Evolutionary conservation across 345 rosid species (phyloP).

Genomic region (Viola odorata): DNA sequence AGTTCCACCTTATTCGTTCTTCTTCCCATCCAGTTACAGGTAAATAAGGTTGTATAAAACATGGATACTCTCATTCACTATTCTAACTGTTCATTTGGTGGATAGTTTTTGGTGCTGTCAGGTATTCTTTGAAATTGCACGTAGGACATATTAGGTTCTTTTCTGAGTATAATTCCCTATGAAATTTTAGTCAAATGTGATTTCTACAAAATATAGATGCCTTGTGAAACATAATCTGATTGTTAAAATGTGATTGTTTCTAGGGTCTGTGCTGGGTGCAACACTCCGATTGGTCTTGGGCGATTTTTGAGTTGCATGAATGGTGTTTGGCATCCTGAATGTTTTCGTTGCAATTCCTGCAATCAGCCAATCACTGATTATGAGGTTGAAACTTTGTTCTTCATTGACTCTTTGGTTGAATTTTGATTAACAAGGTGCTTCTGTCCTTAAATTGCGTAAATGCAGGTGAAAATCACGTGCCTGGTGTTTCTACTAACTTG

Average conservation of each 20-base stretch:
- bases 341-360: constrained; percentile 74
- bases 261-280: constrained; percentile 95
- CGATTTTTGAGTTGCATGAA: constrained; percentile 74
- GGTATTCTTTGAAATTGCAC: background rate
- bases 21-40: constrained; percentile 59
- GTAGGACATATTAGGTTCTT: too few species aligned
- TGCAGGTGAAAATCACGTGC: background rate
- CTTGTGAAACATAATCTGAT: constrained; percentile 15
- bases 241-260: constrained; percentile 14
- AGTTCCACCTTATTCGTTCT: constrained; percentile 50
- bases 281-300: constrained; percentile 82
- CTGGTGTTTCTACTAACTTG: constrained; percentile 18
- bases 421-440: constrained; percentile 9
- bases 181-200: background rate
- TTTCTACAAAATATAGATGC: background rate
- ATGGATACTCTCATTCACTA: background rate
- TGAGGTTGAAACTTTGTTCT: constrained; percentile 46
- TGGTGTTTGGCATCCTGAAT: constrained; percentile 82
- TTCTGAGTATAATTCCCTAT: background rate
- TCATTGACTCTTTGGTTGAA: constrained; percentile 8
- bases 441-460: background rate
- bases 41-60: constrained; percentile 19
- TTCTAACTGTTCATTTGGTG: too few species aligned
- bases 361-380: constrained; percentile 61
- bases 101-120: background rate